phyloP scores from a whole-genome alignment of 495 filamentous ascomycete species.

The Aspergillus hancockii region DNA sequence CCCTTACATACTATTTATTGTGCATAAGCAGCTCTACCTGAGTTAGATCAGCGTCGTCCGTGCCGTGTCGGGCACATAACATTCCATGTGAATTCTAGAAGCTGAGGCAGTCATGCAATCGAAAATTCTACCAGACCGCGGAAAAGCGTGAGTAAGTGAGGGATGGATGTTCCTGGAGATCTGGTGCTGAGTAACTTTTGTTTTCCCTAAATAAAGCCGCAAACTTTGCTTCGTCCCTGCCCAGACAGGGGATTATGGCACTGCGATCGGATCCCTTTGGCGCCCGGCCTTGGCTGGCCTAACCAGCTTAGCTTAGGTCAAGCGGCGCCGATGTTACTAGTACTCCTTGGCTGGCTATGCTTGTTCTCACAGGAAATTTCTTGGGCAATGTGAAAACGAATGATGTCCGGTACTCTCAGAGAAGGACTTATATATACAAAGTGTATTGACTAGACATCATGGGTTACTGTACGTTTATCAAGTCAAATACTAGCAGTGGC shows the following conservation, averaged over 20 bases:
- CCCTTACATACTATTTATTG: no score
- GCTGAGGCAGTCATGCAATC: no score
- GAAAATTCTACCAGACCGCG: no score
- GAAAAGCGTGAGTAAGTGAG: no score
- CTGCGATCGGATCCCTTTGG: background rate
- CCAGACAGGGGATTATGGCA: background rate
- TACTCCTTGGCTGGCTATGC: slow-evolving; percentile 1
- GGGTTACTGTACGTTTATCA: background rate
- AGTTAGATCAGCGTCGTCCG: background rate
- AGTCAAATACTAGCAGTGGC: background rate
- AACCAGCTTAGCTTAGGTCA: background rate
- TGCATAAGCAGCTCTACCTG: background rate
- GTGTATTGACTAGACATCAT: background rate
- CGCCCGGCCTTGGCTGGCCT: background rate
- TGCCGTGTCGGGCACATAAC: background rate
- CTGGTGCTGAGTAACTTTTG: background rate
- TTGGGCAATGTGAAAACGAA: no score
- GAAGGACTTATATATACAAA: background rate
- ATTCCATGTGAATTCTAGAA: background rate
- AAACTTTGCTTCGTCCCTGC: background rate
- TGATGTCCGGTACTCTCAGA: background rate
- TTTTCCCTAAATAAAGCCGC: background rate
- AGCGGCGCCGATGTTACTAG: background rate
- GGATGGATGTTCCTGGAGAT: no score
- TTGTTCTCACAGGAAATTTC: background rate